Conservation (phyloP, 176 grass and related monocot species). For the Eragrostis curvula region DNA sequence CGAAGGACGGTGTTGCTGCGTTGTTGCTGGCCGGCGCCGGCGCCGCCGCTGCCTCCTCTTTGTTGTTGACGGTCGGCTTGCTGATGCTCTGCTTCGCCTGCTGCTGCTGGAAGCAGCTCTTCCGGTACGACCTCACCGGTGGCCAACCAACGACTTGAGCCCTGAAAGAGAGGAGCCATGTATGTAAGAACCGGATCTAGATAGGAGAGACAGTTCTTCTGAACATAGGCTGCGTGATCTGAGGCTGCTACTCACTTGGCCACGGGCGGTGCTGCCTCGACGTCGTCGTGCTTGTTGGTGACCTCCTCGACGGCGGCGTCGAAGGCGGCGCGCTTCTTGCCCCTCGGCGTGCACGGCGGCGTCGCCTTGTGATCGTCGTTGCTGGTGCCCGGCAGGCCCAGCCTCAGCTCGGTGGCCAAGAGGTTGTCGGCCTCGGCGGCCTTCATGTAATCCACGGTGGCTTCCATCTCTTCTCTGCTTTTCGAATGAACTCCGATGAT, state of each 20-base stretch:
- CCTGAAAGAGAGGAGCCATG: conserved; percentile 40
- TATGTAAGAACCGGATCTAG: background rate
- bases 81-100: conserved; percentile 11
- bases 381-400: conserved; percentile 79
- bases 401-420: conserved; percentile 89
- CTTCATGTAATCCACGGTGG: conserved; percentile 24
- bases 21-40: background rate
- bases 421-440: conserved; percentile 57
- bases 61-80: background rate
- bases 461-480: conserved; percentile 66
- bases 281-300: conserved; percentile 3
- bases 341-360: conserved; percentile 23
- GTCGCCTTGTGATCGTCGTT: background rate
- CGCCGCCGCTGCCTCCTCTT: background rate
- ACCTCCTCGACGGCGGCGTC: conserved; percentile 4
- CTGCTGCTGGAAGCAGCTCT: conserved; percentile 69
- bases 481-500: background rate
- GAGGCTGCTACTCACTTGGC: conserved; percentile 58
- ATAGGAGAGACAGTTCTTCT: no score
- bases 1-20: conserved; percentile 26
- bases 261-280: conserved; percentile 36
- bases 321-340: conserved; percentile 45
- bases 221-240: no score
- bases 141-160: conserved; percentile 92
- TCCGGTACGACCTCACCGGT: conserved; percentile 82